Evolutionary conservation across 2,329 filamentous ascomycete species (phyloP), one percentile per base, ranked within the genome.

Genomic region (Fusarium luffae): DNA sequence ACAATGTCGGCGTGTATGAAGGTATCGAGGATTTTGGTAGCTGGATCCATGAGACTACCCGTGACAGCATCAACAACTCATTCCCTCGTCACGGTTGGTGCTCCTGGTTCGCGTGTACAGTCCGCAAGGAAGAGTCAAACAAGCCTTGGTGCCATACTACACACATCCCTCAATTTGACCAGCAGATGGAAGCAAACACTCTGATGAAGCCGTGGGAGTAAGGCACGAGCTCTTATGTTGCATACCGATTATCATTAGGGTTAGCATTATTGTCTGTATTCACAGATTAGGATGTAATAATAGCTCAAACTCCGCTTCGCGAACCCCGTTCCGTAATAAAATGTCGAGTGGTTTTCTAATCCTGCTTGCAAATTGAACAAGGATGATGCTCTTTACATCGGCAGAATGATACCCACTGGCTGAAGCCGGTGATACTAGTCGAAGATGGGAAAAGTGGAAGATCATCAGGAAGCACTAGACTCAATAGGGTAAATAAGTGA

Each of bases 81-180:
- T 92, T 84, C 67, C 89, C 89, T 12, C 82, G 91, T 18, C 77
- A 82, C 55, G 82, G 84, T 8, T 93, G 91, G 91, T 88, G 85
- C 50, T 77, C 78, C 1, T 93, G 89, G 75, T 93, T 93, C 76
- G 84, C 88, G 5, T 77, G 73, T 4, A 89, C 86, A 1, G 87
- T 93, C 51, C 77, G 83, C 12, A 81, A 86, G 75, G 91, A 93
- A 81, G 86, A 85, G 60, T 69, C 71, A 1, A 63, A 88, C 44
- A 93, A 93, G 82, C 90, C 90, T 4, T 93, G 90, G 90, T 86
- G 86, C 13, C 90, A 93, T 78, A 88, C 87, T 3, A 92, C 89
- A 6, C 82, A 85, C 46, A 82, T 90, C 27, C 55, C 85, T 84
- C 85, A 83, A 1, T 91, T 92, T 73, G 84, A 84, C 3, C 79